Evolutionary conservation across 148 eudicot genomes (phyloP).

Genomic region (Cornus controversa): DNA sequence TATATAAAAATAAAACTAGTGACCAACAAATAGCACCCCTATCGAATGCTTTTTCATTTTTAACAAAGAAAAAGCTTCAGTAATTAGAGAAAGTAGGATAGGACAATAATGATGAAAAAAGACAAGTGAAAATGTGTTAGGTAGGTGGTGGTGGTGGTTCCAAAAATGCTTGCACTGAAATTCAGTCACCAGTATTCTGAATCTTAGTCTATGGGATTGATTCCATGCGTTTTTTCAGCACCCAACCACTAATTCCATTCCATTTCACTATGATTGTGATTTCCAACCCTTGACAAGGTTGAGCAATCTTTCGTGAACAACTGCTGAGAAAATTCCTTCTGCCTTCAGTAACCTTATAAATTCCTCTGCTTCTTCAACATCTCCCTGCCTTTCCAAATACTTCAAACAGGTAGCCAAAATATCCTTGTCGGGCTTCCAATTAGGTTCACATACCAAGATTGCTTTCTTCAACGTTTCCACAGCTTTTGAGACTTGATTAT

Average conservation of each 20-base stretch:
- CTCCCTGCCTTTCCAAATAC: constrained; percentile 24
- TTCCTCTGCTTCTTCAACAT: constrained; percentile 24
- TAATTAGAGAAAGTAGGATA: too few relatives aligned
- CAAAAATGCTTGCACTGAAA: not conserved
- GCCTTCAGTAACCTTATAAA: constrained; percentile 14
- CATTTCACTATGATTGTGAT: not conserved
- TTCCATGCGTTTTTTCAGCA: not conserved
- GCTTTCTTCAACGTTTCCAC: constrained; percentile 35
- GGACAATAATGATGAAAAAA: too few relatives aligned
- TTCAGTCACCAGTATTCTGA: not conserved
- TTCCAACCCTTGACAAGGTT: not conserved
- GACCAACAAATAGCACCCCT: too few relatives aligned
- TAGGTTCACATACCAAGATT: constrained; percentile 8
- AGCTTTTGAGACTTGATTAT: constrained; percentile 29
- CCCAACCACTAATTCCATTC: not conserved
- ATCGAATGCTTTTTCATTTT: too few relatives aligned
- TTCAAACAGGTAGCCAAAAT: constrained; percentile 23
- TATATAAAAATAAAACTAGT: too few relatives aligned
- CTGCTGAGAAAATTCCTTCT: constrained; percentile 16
- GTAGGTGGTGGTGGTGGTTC: too few relatives aligned
- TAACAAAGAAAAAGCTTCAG: too few relatives aligned
- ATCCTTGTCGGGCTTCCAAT: constrained; percentile 10
- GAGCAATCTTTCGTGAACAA: constrained; percentile 18
- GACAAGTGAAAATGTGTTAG: too few relatives aligned
- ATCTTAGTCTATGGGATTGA: not conserved